These are phyloP conservation scores for Ceratocystis colombiana DNA, from an alignment of 2,329 filamentous ascomycete genomes.

Conservation along the genomic window DNA sequence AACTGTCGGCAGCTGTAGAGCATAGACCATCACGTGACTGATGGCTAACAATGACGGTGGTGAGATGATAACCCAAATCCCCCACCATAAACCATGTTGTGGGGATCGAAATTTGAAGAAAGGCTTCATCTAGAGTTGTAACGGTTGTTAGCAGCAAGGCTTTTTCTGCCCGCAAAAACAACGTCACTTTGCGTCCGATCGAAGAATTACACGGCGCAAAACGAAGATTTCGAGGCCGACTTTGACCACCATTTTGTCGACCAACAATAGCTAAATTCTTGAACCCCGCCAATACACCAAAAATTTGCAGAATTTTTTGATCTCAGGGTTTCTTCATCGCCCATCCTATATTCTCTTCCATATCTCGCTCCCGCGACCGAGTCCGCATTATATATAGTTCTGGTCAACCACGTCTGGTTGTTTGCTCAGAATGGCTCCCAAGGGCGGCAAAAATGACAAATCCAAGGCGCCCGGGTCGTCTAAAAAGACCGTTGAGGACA, in stretches of 20 bases:
- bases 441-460: conserved; percentile 37
- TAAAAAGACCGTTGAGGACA: conserved; percentile 78
- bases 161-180: conserved; percentile 18
- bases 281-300: conserved; percentile 8
- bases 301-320: conserved; percentile 14
- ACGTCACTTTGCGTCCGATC: conserved; percentile 12
- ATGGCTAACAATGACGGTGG: conserved; percentile 18
- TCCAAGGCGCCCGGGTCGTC: conserved; percentile 44
- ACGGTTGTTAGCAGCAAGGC: conserved; percentile 14
- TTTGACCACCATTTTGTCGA: conserved; percentile 19
- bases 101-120: conserved; percentile 20
- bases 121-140: neutral
- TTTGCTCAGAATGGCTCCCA: conserved; percentile 58
- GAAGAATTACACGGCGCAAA: conserved; percentile 13
- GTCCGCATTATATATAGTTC: too few relatives aligned
- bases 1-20: conserved; percentile 15
- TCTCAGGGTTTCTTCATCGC: conserved; percentile 3
- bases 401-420: neutral
- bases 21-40: conserved; percentile 14
- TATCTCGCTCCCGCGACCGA: too few relatives aligned
- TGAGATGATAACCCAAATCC: conserved; percentile 18
- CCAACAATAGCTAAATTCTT: conserved; percentile 20
- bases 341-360: neutral
- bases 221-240: conserved; percentile 1
- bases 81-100: conserved; percentile 23